These are phyloP conservation scores for Metschnikowia vanudenii DNA, from an alignment of 805 yeast species.

Conservation along the genomic window DNA sequence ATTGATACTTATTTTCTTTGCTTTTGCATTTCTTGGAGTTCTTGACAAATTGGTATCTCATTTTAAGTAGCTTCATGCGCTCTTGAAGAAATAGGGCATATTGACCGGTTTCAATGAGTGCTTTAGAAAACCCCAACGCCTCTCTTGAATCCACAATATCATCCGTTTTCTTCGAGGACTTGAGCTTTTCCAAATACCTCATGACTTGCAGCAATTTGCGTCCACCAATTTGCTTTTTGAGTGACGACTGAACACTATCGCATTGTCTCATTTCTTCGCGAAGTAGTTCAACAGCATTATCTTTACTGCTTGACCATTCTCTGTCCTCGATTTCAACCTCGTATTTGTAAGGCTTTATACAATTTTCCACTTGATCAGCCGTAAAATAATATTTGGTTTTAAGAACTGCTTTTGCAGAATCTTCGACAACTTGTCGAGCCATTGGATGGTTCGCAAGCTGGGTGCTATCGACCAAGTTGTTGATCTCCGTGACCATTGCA, in stretches of 20 bases:
- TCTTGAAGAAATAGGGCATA: slow-evolving; percentile 80
- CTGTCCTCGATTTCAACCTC: slow-evolving; percentile 95
- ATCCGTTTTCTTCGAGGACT: slow-evolving; percentile 32
- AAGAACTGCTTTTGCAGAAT: slow-evolving; percentile 80
- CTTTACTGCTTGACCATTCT: slow-evolving; percentile 84
- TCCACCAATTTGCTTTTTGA: slow-evolving; percentile 76
- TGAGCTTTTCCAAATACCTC: slow-evolving; percentile 59
- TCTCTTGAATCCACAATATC: slow-evolving; percentile 53
- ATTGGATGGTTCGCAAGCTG: slow-evolving; percentile 82
- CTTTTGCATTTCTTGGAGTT: slow-evolving; percentile 72
- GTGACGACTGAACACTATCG: slow-evolving; percentile 53
- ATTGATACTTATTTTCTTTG: slow-evolving; percentile 79
- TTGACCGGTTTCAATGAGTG: slow-evolving; percentile 71
- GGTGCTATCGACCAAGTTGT: slow-evolving; percentile 68
- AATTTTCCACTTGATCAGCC: slow-evolving; percentile 97
- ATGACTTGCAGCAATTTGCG: slow-evolving; percentile 81
- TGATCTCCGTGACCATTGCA: slow-evolving; percentile 75
- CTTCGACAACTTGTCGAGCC: slow-evolving; percentile 75
- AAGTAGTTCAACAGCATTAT: slow-evolving; percentile 67
- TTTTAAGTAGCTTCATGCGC: slow-evolving; percentile 62
- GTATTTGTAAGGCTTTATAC: slow-evolving; percentile 96
- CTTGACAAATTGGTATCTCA: slow-evolving; percentile 71
- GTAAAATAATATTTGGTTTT: slow-evolving; percentile 81
- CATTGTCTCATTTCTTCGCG: slow-evolving; percentile 88
- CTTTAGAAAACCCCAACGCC: slow-evolving; percentile 80